phyloP scores from a whole-genome alignment of 106 monocot genomes.

The Dendrobium catenatum region DNA sequence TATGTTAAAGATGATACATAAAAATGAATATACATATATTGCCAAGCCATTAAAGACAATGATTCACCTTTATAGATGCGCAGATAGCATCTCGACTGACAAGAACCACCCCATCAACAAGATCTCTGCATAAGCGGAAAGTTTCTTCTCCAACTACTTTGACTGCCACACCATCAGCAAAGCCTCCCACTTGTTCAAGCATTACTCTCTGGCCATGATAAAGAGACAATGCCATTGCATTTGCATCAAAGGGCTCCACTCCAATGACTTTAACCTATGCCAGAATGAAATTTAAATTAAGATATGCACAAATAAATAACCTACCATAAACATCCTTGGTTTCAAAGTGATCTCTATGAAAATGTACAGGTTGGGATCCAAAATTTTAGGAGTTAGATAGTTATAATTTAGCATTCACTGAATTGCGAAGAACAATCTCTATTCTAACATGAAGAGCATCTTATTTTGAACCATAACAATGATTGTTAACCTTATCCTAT shows the following conservation, averaged over 20 bases:
- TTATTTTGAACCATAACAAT: background rate
- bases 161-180: constrained; percentile 99
- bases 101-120: constrained; percentile 93
- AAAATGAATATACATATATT: background rate
- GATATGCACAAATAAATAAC: background rate
- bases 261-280: constrained; percentile 89
- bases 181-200: constrained; percentile 94
- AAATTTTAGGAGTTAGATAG: background rate
- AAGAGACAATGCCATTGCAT: constrained; percentile 95
- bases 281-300: constrained; percentile 3
- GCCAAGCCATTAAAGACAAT: background rate
- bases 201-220: constrained; percentile 84
- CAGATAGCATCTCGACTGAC: constrained; percentile 98
- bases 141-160: constrained; percentile 96
- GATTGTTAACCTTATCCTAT: background rate
- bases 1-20: background rate
- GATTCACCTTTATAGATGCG: constrained; percentile 92
- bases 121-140: constrained; percentile 71
- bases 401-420: background rate
- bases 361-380: background rate
- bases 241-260: constrained; percentile 94
- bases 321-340: background rate
- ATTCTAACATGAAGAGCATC: background rate
- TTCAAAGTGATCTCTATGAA: background rate
- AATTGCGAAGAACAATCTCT: background rate